Conservation (phyloP, 345 rosid species). For the Ceriops zippeliana region DNA sequence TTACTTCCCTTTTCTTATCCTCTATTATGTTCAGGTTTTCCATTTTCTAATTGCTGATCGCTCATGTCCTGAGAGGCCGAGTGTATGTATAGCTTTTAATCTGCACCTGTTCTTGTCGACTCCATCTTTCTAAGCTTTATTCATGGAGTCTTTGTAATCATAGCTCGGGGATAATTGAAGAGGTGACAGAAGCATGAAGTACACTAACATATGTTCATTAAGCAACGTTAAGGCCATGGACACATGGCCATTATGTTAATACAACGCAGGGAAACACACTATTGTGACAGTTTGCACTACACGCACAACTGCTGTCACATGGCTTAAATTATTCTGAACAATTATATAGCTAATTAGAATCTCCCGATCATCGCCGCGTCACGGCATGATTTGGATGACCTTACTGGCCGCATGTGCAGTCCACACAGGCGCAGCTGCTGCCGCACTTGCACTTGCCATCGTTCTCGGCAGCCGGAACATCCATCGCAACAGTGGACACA, state of each 20-base stretch:
- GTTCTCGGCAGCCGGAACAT: constrained; percentile 43
- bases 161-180: too few species aligned
- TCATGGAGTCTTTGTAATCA: too few species aligned
- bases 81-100: too few species aligned
- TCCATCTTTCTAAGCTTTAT: too few species aligned
- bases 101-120: too few species aligned
- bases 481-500: constrained; percentile 40
- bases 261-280: constrained; percentile 1
- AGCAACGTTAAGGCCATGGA: constrained; percentile 17
- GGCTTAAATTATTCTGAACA: constrained; percentile 5
- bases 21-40: too few species aligned
- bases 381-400: not conserved
- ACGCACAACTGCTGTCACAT: not conserved
- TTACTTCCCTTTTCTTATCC: too few species aligned
- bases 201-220: constrained; percentile 24
- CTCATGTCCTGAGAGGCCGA: too few species aligned
- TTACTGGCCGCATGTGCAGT: constrained; percentile 65
- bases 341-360: constrained; percentile 14
- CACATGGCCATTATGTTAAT: constrained; percentile 32
- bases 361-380: not conserved
- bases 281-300: not conserved
- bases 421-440: constrained; percentile 54
- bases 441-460: constrained; percentile 89
- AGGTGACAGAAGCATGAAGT: not conserved
- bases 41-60: too few species aligned